Base-by-base conservation (phyloP, 106 monocot species). In the Apostasia shenzhenica region DNA sequence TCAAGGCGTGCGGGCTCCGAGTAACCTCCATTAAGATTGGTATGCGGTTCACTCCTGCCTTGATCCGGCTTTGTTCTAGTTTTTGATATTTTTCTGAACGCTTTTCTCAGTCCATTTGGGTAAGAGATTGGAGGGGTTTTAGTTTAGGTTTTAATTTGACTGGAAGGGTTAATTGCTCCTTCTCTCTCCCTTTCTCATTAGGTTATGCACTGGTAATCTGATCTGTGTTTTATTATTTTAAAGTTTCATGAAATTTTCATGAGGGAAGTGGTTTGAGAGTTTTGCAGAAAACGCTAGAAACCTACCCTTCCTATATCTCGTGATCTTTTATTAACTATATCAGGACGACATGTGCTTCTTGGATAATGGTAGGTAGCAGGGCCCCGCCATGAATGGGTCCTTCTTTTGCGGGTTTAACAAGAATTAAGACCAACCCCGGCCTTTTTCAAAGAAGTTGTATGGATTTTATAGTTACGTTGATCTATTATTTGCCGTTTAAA, bases 1-100 rank as follows among this genome's bases (percentile, higher is more conserved):
- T 74, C 55, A 57, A 67, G 26, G 65, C 74, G 1, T 66, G 74
- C 8, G 66, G 66, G 44, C 57, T 74, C 13, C 55, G 74, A 41
- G 74, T 74, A 13, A 74, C 74, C 10, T 66, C 66, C 56, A 74
- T 74, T 41, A 74, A 74, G 48, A 74, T 74, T 66, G 74, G 74
- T 74, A 74, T 49, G 56, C 8, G 12, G 8, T 14, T n/a, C 14
- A 4, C 0, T 3, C 14, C 38, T 6, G 5, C 6, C 5, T 60
- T 3, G 4, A 50, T 50, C 50, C 2, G n/a, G 59, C 1, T 60
- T 40, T 60, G 39, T 60, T 7, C 50, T 5, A 50, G 4, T 4
- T 50, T 5, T 50, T 4, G 0, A 50, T 50, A 5, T 50, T 4
- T 50, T 50, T 4, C 50, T 50, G 26, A 26, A 26, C 50, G 50